phyloP scores from a whole-genome alignment of 441 rosid genomes.

The Dalechampia spathulata region DNA sequence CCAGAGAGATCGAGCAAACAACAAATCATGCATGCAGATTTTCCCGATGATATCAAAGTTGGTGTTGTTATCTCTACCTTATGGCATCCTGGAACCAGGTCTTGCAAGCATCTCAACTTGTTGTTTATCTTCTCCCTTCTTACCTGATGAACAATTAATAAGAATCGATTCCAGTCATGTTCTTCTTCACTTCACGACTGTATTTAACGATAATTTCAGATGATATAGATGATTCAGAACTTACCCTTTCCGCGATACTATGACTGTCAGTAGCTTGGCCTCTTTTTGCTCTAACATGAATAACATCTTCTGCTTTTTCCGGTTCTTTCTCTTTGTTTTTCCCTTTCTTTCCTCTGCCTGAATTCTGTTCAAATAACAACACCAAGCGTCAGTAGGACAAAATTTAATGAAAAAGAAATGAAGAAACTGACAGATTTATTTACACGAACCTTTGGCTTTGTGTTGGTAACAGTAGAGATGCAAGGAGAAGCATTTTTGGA shows the following conservation, averaged over 20 bases:
- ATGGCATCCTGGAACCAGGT: conserved; percentile 56
- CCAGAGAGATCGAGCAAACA: too few relatives aligned
- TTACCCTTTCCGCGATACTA: conserved; percentile 54
- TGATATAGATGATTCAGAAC: too few relatives aligned
- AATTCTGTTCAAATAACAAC: conserved; percentile 12
- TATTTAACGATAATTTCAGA: too few relatives aligned
- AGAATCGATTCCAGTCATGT: not conserved
- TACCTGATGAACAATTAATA: conserved; percentile 27
- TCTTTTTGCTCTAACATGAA: conserved; percentile 53
- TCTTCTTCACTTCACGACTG: not conserved
- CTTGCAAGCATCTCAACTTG: conserved; percentile 45
- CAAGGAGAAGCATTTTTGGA: too few relatives aligned
- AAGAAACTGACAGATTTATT: not conserved
- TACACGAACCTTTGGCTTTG: conserved; percentile 20
- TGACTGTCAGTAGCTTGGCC: conserved; percentile 61
- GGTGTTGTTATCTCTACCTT: conserved; percentile 24
- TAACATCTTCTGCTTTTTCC: conserved; percentile 25
- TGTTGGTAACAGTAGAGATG: conserved; percentile 10
- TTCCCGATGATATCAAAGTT: too few relatives aligned
- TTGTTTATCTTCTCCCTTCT: conserved; percentile 52
- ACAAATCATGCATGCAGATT: too few relatives aligned
- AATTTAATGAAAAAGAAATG: not conserved
- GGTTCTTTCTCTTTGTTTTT: conserved; percentile 18
- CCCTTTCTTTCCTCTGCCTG: conserved; percentile 26
- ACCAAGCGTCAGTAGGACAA: not conserved